Evolutionary conservation across 2,329 filamentous ascomycete genomes (phyloP).

Genomic region (Sclerotinia spermophila): DNA sequence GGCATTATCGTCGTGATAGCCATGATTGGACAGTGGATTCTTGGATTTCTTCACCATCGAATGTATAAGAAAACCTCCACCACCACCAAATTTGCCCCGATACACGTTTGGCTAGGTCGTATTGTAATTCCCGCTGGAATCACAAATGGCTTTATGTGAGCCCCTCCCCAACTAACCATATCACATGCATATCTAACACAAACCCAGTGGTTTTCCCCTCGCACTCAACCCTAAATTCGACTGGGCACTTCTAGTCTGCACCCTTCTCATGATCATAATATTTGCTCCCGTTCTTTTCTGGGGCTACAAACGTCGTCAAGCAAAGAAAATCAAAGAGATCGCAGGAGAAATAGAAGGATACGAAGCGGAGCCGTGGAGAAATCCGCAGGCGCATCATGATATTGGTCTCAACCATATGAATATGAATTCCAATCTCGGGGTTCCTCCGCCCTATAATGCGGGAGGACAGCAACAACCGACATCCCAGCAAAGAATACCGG

Average conservation of each 20-base stretch:
- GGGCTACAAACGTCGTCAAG: slow-evolving; percentile 13
- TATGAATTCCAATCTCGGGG: neutral
- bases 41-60: slow-evolving; percentile 55
- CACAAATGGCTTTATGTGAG: slow-evolving; percentile 55
- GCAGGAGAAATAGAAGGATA: slow-evolving; percentile 6
- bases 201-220: slow-evolving; percentile 52
- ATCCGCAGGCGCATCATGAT: slow-evolving; percentile 11
- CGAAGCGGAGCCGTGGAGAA: slow-evolving; percentile 16
- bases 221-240: slow-evolving; percentile 48
- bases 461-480: neutral
- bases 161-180: neutral
- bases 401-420: slow-evolving; percentile 14
- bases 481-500: neutral
- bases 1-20: slow-evolving; percentile 52
- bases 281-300: slow-evolving; percentile 33
- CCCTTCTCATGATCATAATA: slow-evolving; percentile 43
- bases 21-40: slow-evolving; percentile 49
- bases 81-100: slow-evolving; percentile 48
- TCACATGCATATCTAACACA: neutral
- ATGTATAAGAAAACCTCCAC: slow-evolving; percentile 49
- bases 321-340: neutral
- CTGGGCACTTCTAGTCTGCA: slow-evolving; percentile 47
- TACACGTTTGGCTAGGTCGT: slow-evolving; percentile 57
- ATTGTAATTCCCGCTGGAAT: slow-evolving; percentile 51
- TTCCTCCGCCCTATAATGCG: neutral